Percentiles rank a stretch among this genome's conserved stretches.
Conservation (phyloP, 352 stramenopile species). For the Thalassiosira allenii region DNA sequence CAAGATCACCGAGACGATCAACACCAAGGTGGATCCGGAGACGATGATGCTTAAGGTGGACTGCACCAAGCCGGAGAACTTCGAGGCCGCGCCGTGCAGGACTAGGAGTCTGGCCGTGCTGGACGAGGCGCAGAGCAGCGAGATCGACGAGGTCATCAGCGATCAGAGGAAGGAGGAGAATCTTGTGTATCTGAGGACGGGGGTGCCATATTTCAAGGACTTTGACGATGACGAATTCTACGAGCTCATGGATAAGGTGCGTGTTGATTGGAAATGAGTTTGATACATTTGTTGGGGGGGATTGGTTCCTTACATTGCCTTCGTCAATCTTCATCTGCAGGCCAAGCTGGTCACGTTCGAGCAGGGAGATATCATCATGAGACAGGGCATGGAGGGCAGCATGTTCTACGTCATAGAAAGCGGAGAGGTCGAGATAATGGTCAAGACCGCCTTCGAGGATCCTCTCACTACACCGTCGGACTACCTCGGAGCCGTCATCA, state of each 20-base stretch:
- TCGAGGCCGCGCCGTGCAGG: constrained; percentile 53
- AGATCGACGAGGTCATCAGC: constrained; percentile 67
- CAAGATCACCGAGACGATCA: constrained; percentile 79
- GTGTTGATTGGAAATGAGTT: constrained; percentile 6
- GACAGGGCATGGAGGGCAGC: constrained; percentile 73
- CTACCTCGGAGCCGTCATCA: constrained; percentile 81
- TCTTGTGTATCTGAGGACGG: constrained; percentile 63
- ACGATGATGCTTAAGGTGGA: constrained; percentile 58
- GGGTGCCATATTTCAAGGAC: constrained; percentile 73
- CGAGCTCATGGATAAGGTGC: constrained; percentile 67
- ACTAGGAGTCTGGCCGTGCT: constrained; percentile 45
- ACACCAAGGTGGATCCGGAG: constrained; percentile 68
- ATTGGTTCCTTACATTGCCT: neutral
- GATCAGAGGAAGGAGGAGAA: constrained; percentile 65
- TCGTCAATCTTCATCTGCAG: constrained; percentile 9
- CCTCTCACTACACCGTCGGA: constrained; percentile 69
- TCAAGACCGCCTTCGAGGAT: constrained; percentile 81
- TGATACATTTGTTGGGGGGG: neutral
- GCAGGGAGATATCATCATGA: constrained; percentile 80
- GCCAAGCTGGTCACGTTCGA: constrained; percentile 80
- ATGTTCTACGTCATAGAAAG: constrained; percentile 84
- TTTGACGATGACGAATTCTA: constrained; percentile 81
- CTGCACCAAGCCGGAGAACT: constrained; percentile 51
- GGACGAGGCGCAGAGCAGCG: constrained; percentile 32
- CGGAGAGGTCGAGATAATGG: constrained; percentile 83